These are phyloP conservation scores for Cladophialophora yegresii DNA, from an alignment of 2,329 filamentous ascomycete species.

Conservation along the genomic window DNA sequence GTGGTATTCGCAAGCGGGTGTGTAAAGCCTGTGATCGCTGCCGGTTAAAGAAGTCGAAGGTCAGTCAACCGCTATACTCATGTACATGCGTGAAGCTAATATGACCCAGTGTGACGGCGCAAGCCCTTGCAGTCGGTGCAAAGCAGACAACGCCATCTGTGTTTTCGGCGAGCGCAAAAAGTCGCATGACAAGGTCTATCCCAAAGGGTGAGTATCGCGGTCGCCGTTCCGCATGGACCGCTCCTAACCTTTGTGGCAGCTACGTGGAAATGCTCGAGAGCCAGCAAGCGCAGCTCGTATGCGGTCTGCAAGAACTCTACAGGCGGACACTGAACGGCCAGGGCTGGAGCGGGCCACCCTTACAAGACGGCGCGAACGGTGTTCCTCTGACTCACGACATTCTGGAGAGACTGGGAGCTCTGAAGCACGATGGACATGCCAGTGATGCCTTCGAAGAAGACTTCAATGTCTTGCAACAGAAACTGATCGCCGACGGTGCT, in stretches of 20 bases:
- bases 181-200: slow-evolving; percentile 67
- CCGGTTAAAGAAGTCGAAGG: slow-evolving; percentile 67
- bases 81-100: not conserved
- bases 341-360: slow-evolving; percentile 57
- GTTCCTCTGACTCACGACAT: slow-evolving; percentile 66
- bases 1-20: slow-evolving; percentile 58
- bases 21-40: slow-evolving; percentile 69
- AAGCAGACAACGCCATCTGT: slow-evolving; percentile 65
- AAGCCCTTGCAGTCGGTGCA: slow-evolving; percentile 63
- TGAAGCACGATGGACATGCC: slow-evolving; percentile 55
- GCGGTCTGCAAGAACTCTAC: slow-evolving; percentile 63
- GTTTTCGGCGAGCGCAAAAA: slow-evolving; percentile 67
- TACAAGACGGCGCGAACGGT: slow-evolving; percentile 56
- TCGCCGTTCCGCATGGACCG: not conserved
- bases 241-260: slow-evolving; percentile 41
- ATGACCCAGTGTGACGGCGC: slow-evolving; percentile 59
- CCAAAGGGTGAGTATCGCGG: slow-evolving; percentile 59
- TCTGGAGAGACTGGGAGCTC: slow-evolving; percentile 59
- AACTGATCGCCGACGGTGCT: slow-evolving; percentile 56
- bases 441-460: slow-evolving; percentile 63
- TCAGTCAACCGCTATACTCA: slow-evolving; percentile 39
- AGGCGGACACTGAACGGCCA: slow-evolving; percentile 54
- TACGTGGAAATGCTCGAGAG: slow-evolving; percentile 69
- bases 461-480: slow-evolving; percentile 57
- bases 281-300: slow-evolving; percentile 63